Conservation (phyloP, 2,329 filamentous ascomycete genomes). For the Fusarium fujikuroi region DNA sequence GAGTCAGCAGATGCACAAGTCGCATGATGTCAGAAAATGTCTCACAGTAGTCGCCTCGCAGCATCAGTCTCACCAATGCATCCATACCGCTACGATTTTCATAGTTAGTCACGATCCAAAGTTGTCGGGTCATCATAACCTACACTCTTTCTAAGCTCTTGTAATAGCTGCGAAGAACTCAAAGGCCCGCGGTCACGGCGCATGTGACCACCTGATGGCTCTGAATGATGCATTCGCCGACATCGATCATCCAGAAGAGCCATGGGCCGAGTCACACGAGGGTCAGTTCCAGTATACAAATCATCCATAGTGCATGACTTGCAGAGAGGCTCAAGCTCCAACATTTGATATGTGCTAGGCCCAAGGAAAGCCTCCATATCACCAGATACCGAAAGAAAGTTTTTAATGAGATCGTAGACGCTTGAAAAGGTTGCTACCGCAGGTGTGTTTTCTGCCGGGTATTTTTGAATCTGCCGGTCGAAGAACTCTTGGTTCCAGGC, state of each 20-base stretch:
- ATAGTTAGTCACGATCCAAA: not conserved
- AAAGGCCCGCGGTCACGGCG: not conserved
- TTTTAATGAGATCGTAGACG: not conserved
- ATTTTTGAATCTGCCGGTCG: not conserved
- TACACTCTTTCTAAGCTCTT: not conserved
- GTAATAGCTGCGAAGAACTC: not conserved
- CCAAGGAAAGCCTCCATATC: not conserved
- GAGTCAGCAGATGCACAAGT: not conserved
- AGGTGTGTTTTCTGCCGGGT: not conserved
- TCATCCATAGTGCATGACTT: not conserved
- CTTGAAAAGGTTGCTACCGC: accelerated
- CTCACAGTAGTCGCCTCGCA: not conserved
- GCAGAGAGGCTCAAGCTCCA: not conserved
- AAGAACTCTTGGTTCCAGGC: not conserved
- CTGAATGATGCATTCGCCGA: not conserved
- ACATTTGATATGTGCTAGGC: not conserved
- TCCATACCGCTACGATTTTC: not conserved
- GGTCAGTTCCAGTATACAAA: not conserved
- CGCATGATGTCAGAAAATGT: accelerated
- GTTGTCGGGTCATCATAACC: no score
- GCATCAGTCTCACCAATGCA: not conserved
- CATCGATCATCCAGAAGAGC: slow-evolving; percentile 1
- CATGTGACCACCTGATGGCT: not conserved
- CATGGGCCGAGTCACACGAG: accelerated
- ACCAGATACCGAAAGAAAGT: not conserved